Conservation (phyloP, 148 eudicot genomes). For the Nepenthes gracilis region DNA sequence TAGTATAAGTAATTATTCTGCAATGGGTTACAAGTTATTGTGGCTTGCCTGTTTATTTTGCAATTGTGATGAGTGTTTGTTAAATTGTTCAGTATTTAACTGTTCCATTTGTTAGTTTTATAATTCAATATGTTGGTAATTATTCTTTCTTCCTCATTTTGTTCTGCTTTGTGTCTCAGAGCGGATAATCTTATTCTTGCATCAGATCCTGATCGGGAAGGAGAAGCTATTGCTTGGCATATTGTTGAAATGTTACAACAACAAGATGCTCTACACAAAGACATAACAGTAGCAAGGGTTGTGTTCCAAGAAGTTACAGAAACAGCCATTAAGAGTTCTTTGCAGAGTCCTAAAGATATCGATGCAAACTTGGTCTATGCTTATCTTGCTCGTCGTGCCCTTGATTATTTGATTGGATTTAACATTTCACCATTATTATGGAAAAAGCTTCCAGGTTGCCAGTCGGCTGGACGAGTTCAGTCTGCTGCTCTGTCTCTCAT, state of each 20-base stretch:
- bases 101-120: not conserved
- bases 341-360: slow-evolving; percentile 65
- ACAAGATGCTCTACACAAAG: slow-evolving; percentile 57
- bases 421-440: slow-evolving; percentile 88
- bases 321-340: slow-evolving; percentile 69
- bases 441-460: slow-evolving; percentile 95
- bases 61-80: not conserved
- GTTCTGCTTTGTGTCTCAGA: slow-evolving; percentile 39
- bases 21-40: too few relatives aligned
- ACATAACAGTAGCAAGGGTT: slow-evolving; percentile 67
- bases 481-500: slow-evolving; percentile 87
- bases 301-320: slow-evolving; percentile 89
- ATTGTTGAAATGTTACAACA: slow-evolving; percentile 87
- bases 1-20: not conserved
- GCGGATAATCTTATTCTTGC: slow-evolving; percentile 95
- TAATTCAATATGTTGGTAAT: not conserved
- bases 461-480: slow-evolving; percentile 96
- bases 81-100: not conserved
- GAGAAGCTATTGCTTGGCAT: slow-evolving; percentile 99
- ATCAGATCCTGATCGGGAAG: slow-evolving; percentile 99
- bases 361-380: slow-evolving; percentile 88
- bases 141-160: slow-evolving; percentile 17
- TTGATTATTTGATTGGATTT: slow-evolving; percentile 96
- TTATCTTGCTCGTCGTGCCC: slow-evolving; percentile 96
- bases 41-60: not conserved